phyloP scores from a whole-genome alignment of 2,329 filamentous ascomycete species.

The Cordyceps sp. region DNA sequence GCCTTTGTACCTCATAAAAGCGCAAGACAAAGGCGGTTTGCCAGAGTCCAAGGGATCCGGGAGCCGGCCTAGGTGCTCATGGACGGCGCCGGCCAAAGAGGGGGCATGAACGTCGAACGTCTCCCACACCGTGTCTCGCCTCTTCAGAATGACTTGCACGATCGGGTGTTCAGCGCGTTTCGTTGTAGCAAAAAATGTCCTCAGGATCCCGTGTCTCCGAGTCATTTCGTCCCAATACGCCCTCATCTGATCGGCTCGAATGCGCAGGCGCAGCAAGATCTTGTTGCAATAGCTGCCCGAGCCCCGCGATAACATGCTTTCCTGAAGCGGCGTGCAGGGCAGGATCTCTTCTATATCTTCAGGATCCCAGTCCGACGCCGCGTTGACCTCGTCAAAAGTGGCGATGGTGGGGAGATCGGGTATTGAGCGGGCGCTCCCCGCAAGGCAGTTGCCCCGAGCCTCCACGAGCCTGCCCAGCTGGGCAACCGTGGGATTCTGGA shows the following conservation, averaged over 20 bases:
- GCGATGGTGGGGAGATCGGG: background rate
- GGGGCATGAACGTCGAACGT: constrained; percentile 12
- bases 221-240: constrained; percentile 46
- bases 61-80: constrained; percentile 22
- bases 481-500: constrained; percentile 51
- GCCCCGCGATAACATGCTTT: constrained; percentile 57
- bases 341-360: constrained; percentile 37
- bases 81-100: constrained; percentile 19
- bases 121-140: constrained; percentile 23
- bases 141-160: constrained; percentile 51
- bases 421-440: background rate
- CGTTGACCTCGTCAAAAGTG: constrained; percentile 1
- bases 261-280: constrained; percentile 43
- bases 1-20: constrained; percentile 17
- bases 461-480: constrained; percentile 29
- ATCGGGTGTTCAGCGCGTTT: constrained; percentile 43
- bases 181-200: constrained; percentile 59
- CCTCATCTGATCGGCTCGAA: constrained; percentile 31
- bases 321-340: constrained; percentile 76
- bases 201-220: constrained; percentile 55
- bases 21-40: constrained; percentile 27
- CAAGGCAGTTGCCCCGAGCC: background rate
- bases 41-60: constrained; percentile 24
- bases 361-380: constrained; percentile 5
- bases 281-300: constrained; percentile 54